Conservation (phyloP, 1,139 yeast species). For the Hansenula sp. region DNA sequence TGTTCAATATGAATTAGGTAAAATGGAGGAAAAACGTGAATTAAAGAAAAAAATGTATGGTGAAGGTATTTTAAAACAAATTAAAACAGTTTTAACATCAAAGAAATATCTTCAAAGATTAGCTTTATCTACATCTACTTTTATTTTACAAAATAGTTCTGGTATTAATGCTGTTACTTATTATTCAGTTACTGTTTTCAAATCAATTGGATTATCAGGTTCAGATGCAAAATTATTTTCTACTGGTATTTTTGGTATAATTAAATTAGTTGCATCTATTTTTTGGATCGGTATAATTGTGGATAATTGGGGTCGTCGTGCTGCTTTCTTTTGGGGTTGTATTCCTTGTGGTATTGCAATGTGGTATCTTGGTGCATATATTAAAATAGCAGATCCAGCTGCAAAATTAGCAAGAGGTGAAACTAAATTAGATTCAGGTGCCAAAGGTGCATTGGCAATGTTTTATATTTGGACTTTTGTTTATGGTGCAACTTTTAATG, state of each 20-base stretch:
- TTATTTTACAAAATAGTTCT: conserved; percentile 54
- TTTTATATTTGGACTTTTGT: conserved; percentile 43
- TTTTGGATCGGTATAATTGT: conserved; percentile 30
- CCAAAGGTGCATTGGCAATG: conserved; percentile 44
- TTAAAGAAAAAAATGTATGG: conserved; percentile 45
- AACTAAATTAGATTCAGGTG: conserved; percentile 32
- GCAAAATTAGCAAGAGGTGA: conserved; percentile 9
- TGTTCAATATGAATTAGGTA: conserved; percentile 52
- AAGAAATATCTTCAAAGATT: conserved; percentile 41
- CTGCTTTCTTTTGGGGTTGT: conserved; percentile 38
- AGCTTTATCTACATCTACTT: conserved; percentile 39
- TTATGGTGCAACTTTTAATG: conserved; percentile 42
- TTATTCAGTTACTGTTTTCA: conserved; percentile 52
- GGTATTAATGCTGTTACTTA: conserved; percentile 64
- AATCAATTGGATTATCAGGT: conserved; percentile 41
- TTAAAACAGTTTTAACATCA: conserved; percentile 30
- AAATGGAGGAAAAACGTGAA: conserved; percentile 47
- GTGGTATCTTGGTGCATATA: conserved; percentile 47
- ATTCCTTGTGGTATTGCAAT: conserved; percentile 43
- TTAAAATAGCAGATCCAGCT: conserved; percentile 33
- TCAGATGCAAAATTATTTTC: conserved; percentile 44
- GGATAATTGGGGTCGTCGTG: conserved; percentile 26
- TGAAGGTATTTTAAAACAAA: conserved; percentile 25
- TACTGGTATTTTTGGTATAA: conserved; percentile 56
- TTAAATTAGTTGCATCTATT: conserved; percentile 43